Conservation (phyloP, 2,329 filamentous ascomycete species). For the Aspergillus sp. region DNA sequence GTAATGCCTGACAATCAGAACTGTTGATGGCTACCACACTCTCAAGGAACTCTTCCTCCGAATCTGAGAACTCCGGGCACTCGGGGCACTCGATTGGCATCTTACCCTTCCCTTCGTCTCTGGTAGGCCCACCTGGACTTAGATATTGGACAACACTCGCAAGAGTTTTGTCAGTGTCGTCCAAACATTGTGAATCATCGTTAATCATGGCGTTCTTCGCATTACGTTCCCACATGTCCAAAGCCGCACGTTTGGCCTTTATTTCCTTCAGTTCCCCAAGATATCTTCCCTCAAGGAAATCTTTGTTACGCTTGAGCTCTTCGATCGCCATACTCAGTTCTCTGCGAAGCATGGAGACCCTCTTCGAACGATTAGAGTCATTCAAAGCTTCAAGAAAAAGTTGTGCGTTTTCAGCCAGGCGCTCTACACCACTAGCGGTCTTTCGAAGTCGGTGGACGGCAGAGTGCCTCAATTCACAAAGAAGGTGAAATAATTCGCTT, state of each 20-base stretch:
- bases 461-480: neutral
- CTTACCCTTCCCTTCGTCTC: too few species aligned
- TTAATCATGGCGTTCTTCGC: neutral
- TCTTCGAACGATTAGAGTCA: neutral
- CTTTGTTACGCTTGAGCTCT: conserved; percentile 1
- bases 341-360: neutral
- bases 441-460: neutral
- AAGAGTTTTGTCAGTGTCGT: too few species aligned
- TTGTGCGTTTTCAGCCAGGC: neutral
- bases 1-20: too few species aligned
- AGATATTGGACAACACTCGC: too few species aligned
- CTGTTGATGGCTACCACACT: too few species aligned
- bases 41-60: too few species aligned
- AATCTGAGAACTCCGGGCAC: too few species aligned
- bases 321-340: neutral
- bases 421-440: neutral
- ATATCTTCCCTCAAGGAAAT: neutral
- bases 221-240: neutral
- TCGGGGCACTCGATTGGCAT: too few species aligned
- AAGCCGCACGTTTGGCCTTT: neutral
- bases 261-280: neutral
- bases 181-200: neutral
- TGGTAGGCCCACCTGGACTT: too few species aligned
- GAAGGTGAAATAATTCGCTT: neutral
- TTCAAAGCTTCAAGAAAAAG: neutral